Evolutionary conservation across 345 rosid genomes (phyloP).

Genomic region (Crucihimalaya himalaica): DNA sequence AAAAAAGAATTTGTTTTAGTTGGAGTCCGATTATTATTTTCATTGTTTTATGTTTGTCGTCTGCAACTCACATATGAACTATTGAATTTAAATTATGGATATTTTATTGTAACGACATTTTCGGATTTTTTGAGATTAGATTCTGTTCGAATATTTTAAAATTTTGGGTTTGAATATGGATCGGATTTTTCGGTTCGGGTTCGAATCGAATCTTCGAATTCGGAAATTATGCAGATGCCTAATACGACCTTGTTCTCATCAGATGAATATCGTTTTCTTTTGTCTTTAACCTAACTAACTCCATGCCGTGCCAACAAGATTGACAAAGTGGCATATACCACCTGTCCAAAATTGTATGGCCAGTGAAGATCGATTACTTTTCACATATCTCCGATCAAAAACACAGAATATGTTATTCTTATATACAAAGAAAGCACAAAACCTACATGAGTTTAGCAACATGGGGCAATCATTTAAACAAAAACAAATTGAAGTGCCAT

Average conservation of each 20-base stretch:
- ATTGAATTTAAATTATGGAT: too few species aligned
- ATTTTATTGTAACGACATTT: too few species aligned
- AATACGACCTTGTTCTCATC: too few species aligned
- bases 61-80: neutral
- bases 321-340: neutral
- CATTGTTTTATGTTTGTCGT: neutral
- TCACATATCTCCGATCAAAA: neutral
- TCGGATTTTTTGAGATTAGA: too few species aligned
- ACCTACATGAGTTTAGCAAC: constrained; percentile 24
- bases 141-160: too few species aligned
- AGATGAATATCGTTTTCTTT: too few species aligned
- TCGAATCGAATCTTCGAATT: too few species aligned
- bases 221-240: too few species aligned
- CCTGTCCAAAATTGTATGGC: neutral
- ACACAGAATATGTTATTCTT: constrained; percentile 25
- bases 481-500: constrained; percentile 30
- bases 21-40: neutral
- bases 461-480: constrained; percentile 18
- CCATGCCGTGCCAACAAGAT: neutral
- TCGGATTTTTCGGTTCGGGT: too few species aligned
- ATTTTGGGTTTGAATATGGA: too few species aligned
- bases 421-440: constrained; percentile 33
- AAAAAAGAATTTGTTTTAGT: constrained; percentile 17
- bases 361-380: neutral
- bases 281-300: too few species aligned